Base-by-base conservation (phyloP, 176 grass and related monocot genomes). In the Melocanna baccifera region DNA sequence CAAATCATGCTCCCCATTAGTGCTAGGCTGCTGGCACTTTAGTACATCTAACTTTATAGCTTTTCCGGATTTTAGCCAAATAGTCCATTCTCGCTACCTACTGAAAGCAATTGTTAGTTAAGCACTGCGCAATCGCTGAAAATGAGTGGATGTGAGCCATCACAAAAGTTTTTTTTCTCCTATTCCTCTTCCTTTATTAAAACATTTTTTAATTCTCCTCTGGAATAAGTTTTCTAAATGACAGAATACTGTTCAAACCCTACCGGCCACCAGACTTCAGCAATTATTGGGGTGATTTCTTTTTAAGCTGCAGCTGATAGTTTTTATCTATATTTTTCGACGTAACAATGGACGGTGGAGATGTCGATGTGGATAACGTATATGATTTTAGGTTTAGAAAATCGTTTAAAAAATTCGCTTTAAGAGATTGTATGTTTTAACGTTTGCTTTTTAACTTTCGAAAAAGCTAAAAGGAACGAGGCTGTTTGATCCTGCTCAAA, bases 31-130 rank as follows among this genome's bases (percentile, higher is more conserved):
- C 62, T 59, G 12, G 12, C 36, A 28, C 55, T 28, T 15, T 29
- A 53, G 6, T 18, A 53, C 4, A 19, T 12, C 18, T 2, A 39
- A 39, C 61, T 52, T 51, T 37, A 30, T 80, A 36, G 20, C 78
- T 68, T 28, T 55, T 6, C 43, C 10, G 45, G 65, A 65, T 67
- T 66, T 66, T 5, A 56, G 32, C 19, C 0, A 7, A 15, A 25
- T 69, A 85, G 61, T 19, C 19, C 55, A 6, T 12, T 8, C 77
- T 26, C 19, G 10, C 10, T 76, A 76, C 77, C 77, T 76, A 81
- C 63, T 34, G 45, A 81, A 85, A 76, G 78, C 71, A 80, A 69
- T 56, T 29, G 58, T 85, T 61, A 6, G 52, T 81, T 77, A 86
- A 70, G 52, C 70, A 32, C 42, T 19, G 76, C 40, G 16, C 59